Base-by-base conservation (phyloP, 371 early-diverging fungal species). In the Syncephalastrum monosporum region DNA sequence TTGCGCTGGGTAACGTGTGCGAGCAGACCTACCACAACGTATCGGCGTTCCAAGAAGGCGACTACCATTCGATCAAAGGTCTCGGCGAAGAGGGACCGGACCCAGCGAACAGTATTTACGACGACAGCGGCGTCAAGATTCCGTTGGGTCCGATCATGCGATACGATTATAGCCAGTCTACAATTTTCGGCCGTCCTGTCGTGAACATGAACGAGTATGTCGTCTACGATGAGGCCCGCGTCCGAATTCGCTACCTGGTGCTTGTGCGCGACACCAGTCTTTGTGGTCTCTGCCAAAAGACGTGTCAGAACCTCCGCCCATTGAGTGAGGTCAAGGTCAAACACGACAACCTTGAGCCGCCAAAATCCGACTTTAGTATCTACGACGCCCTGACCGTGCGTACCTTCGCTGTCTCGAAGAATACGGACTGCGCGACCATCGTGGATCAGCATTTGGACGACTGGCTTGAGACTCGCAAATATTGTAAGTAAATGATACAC, bases 151-250 rank as follows among this genome's bases (percentile, higher is more conserved):
- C 82, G 7, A 42, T 21, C 3, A 33, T 42, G 21, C 29, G 46
- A 17, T 47, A 50, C n/a, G 48, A 59, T 5, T 15, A 17, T 19
- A n/a, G 15, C 2, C 4, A 10, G 12, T 49, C 38, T 7, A 42
- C 55, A 15, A 52, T 42, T 5, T 14, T 19, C 25, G 8, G 42
- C 13, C 46, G 45, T 21, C 16, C 42, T 6, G 1, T 23, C 0
- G 73, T 85, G n/a, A 55, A 62, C 4, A 56, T 77, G 45, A 82
- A 83, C 60, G 86, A 87, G 60, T 87, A 74, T 47, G 73, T 83
- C 53, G 86, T 87, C 1, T 77, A 82, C 51, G 67, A 83, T 27
- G 67, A 72, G 33, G 50, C 67, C 8, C 81, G 79, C 47, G 79
- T 85, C 59, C 68, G 71, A 43, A 77, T 84, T 49, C 70, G 72